phyloP scores from a whole-genome alignment of 2,329 filamentous ascomycete species.

The Aspergillus pseudoviridinutans region DNA sequence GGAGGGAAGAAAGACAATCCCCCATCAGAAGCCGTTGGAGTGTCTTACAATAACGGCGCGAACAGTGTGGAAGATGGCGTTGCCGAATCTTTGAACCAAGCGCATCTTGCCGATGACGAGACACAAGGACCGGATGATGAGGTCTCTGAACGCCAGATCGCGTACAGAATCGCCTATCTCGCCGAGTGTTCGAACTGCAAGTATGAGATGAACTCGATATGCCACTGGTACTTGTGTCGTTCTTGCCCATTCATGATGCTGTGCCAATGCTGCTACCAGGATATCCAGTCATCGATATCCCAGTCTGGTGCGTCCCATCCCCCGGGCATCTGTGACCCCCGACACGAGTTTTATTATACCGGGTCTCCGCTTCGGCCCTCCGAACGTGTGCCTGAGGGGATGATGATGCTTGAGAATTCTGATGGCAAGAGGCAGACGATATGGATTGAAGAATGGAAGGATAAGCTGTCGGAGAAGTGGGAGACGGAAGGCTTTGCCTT shows the following conservation, averaged over 20 bases:
- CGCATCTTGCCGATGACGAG: background rate
- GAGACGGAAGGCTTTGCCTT: background rate
- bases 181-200: slow-evolving; percentile 2
- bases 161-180: background rate
- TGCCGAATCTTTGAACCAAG: background rate
- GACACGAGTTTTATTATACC: background rate
- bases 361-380: background rate
- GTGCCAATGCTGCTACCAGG: slow-evolving; percentile 1
- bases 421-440: background rate
- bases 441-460: slow-evolving; percentile 11
- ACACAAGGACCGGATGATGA: background rate
- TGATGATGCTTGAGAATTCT: background rate
- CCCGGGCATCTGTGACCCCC: background rate
- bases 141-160: background rate
- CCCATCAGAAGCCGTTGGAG: background rate
- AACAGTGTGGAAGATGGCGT: background rate
- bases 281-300: background rate
- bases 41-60: no score
- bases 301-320: background rate
- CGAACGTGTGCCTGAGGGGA: background rate
- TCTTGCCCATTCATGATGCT: background rate
- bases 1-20: background rate
- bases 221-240: slow-evolving; percentile 1
- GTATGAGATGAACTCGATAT: background rate
- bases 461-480: slow-evolving; percentile 8